A percentile compares a stretch with the other conserved stretches of the same genome.
phyloP scores from a whole-genome alignment of 2,329 filamentous ascomycete species.

The Xylariaceae sp. region DNA sequence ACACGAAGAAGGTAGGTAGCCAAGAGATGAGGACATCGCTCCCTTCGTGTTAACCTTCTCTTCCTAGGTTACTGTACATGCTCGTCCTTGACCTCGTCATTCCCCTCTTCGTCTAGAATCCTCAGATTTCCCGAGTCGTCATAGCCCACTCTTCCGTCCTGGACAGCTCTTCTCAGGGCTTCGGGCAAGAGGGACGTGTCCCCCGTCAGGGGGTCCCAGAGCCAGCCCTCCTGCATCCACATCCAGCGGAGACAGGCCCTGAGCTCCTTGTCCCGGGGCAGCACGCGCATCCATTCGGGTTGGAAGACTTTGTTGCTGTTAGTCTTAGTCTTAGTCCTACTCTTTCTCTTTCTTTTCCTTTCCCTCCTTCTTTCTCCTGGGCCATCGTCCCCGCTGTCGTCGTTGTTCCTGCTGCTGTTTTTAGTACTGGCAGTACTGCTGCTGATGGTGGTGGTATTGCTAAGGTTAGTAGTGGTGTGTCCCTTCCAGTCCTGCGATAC shows the following conservation, averaged over 20 bases:
- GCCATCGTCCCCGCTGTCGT: no score
- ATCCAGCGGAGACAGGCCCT: slow-evolving; percentile 82
- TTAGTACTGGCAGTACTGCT: no score
- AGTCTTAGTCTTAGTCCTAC: no score
- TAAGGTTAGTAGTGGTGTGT: no score
- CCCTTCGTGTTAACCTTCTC: no score
- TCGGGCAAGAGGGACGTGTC: slow-evolving; percentile 48
- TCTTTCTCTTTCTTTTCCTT: no score
- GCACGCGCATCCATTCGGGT: slow-evolving; percentile 85
- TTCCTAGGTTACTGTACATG: neutral
- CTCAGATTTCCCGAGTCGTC: slow-evolving; percentile 44
- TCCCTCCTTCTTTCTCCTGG: no score
- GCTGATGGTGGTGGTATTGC: no score
- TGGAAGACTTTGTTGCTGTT: slow-evolving; percentile 61
- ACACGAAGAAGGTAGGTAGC: no score
- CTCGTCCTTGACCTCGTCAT: slow-evolving; percentile 37
- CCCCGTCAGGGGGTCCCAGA: slow-evolving; percentile 72
- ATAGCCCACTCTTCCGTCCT: slow-evolving; percentile 52
- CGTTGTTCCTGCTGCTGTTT: no score
- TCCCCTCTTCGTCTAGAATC: slow-evolving; percentile 43
- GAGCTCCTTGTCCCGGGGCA: slow-evolving; percentile 83
- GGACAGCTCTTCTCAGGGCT: slow-evolving; percentile 51
- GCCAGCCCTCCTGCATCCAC: slow-evolving; percentile 82
- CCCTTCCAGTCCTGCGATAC: slow-evolving; percentile 63
- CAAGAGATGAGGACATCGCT: no score